phyloP scores from a whole-genome alignment of 768 basidiomycete genomes.

The Pleurotus pulmonarius region DNA sequence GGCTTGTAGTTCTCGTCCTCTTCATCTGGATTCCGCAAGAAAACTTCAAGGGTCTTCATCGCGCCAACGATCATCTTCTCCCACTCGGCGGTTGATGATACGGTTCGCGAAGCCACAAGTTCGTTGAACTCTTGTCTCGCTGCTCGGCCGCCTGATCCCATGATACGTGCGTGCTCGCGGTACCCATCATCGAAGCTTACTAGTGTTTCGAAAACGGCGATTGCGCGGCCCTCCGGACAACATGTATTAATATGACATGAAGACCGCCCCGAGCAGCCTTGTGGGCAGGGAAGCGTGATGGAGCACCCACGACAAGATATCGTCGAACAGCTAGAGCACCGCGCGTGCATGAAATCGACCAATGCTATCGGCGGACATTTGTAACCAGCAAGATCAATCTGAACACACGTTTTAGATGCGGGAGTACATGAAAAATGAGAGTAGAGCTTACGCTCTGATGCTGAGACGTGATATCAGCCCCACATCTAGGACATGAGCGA shows the following conservation, averaged over 20 bases:
- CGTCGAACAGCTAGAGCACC: constrained; percentile 23
- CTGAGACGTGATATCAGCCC: background rate
- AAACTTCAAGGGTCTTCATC: constrained; percentile 11
- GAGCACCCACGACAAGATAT: constrained; percentile 32
- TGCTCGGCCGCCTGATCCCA: constrained; percentile 1
- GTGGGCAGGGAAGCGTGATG: constrained; percentile 16
- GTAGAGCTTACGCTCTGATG: background rate
- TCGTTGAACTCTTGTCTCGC: constrained; percentile 12
- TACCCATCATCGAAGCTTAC: constrained; percentile 27
- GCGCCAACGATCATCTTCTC: constrained; percentile 11
- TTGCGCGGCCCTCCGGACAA: constrained; percentile 24
- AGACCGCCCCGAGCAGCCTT: constrained; percentile 21
- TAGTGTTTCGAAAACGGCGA: constrained; percentile 30
- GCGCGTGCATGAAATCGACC: constrained; percentile 19
- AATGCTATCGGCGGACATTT: background rate
- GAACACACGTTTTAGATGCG: background rate
- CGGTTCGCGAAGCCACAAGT: constrained; percentile 6
- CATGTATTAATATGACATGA: constrained; percentile 25
- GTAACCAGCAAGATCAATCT: constrained; percentile 6
- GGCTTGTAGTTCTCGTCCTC: constrained; percentile 8
- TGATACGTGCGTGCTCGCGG: constrained; percentile 17
- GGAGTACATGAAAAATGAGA: background rate
- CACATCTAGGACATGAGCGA: constrained; percentile 3
- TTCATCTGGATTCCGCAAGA: constrained; percentile 7
- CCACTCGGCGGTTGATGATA: constrained; percentile 1